A percentile compares a stretch with the other conserved stretches of the same genome.
These are phyloP conservation scores for Xylaria arbuscula DNA, from an alignment of 2,329 filamentous ascomycete species.

Conservation along the genomic window DNA sequence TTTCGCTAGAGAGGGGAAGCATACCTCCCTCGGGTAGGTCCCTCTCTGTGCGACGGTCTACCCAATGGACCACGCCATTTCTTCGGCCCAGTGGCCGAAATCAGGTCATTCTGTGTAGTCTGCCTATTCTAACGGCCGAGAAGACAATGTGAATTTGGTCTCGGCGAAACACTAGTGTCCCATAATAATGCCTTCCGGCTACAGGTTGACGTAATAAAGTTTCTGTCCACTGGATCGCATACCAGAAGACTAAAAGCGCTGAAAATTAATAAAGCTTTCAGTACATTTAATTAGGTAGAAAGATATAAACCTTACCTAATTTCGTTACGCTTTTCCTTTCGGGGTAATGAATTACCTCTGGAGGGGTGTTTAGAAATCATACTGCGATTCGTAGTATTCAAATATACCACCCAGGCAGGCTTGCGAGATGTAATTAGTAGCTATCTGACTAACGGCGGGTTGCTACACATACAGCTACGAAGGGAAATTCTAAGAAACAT, in stretches of 20 bases:
- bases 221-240: constrained; percentile 7
- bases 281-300: neutral
- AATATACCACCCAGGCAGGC: neutral
- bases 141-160: constrained; percentile 30
- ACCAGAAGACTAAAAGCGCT: neutral
- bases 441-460: too few species aligned
- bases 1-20: constrained; percentile 40
- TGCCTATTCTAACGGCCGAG: constrained; percentile 38
- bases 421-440: neutral
- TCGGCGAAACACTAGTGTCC: constrained; percentile 35
- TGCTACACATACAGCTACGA: neutral
- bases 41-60: constrained; percentile 43
- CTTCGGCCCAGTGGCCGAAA: constrained; percentile 33
- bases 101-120: constrained; percentile 39
- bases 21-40: constrained; percentile 45
- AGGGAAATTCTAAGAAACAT: neutral
- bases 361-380: neutral
- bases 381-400: neutral
- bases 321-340: neutral
- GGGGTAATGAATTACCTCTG: neutral
- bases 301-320: neutral
- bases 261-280: neutral
- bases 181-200: constrained; percentile 17
- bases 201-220: constrained; percentile 20
- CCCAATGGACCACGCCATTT: constrained; percentile 42